Evolutionary conservation across 208 protist species (phyloP), one percentile per base, ranked within the genome.

Genomic region (Phytomonas francai): DNA sequence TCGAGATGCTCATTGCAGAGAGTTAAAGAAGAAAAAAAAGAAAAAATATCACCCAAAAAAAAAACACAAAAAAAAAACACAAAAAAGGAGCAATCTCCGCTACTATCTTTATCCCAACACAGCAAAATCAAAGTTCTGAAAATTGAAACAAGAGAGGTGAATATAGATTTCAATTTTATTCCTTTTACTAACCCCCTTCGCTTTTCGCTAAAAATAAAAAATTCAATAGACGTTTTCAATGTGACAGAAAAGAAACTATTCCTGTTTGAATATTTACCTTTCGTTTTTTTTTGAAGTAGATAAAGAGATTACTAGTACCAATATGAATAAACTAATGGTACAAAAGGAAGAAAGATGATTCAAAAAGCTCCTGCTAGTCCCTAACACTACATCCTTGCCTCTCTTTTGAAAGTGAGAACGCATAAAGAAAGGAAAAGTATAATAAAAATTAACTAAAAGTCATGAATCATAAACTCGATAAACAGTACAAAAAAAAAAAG

Each of bases 251-350:
- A 56, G 30, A 27, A 54, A 67, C 5, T 8, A 60, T 32, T 32
- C 58, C 45, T 60, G 56, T 36, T 42, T 70, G 63, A 25, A 28
- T 57, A 33, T 71, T 76, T 31, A 27, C 22, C 60, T 27, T 76
- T 51, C 68, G 34, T 16, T 59, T 59, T 61, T 62, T 57, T 59
- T 61, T 70, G 57, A 69, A 76, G 45, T 68, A 67, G 63, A 64
- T 65, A 66, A 72, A 32, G 27, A 62, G 49, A 65, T 22, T 27
- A 72, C 34, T 39, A 70, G 7, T 22, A 68, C 27, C 28, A 25
- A 36, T 11, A 56, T 32, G 27, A 61, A n/a, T 68, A 54, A 51
- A 63, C 3, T 22, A 51, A 51, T n/a, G 42, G 42, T 3, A 60
- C 30, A 65, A 59, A 59, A 42, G 59, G 34, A 49, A 60, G 27